Conservation (phyloP, 257 asterid species). For the Ballota nigra region DNA sequence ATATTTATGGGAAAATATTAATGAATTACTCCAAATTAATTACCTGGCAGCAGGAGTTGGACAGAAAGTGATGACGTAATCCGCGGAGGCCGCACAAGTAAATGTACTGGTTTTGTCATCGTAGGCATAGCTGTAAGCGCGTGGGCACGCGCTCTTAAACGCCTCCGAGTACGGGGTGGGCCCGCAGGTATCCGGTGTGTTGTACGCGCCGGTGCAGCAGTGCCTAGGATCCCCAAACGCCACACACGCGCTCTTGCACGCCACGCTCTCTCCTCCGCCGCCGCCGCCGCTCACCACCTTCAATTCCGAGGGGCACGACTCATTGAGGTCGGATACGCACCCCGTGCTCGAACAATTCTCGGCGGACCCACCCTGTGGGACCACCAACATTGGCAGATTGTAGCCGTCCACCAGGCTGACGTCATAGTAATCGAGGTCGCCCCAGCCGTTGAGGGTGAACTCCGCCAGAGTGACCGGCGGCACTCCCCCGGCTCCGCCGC, state of each 20-base stretch:
- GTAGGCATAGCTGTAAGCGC: conserved; percentile 80
- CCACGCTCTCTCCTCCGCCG: conserved; percentile 45
- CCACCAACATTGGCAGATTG: conserved; percentile 69
- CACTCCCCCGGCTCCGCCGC: conserved; percentile 53
- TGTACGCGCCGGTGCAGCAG: conserved; percentile 65
- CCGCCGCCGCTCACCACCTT: conserved; percentile 28
- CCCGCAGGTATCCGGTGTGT: conserved; percentile 56
- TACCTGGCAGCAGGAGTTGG: conserved; percentile 69
- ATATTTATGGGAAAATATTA: no score
- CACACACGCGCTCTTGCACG: conserved; percentile 74
- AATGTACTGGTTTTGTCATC: conserved; percentile 74
- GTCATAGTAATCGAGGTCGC: conserved; percentile 67
- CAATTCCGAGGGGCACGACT: conserved; percentile 60
- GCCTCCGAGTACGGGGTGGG: conserved; percentile 53
- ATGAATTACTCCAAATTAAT: no score
- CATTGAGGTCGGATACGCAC: conserved; percentile 58
- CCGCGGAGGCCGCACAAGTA: conserved; percentile 58
- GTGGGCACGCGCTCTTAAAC: conserved; percentile 73
- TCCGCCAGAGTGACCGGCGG: conserved; percentile 79
- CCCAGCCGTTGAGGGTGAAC: conserved; percentile 72
- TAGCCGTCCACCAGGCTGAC: conserved; percentile 86
- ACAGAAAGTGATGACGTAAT: conserved; percentile 65
- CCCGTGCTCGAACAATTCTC: conserved; percentile 65
- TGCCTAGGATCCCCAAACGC: conserved; percentile 54
- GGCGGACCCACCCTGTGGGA: conserved; percentile 53